Evolutionary conservation across 73 alveolate genomes (phyloP).

Genomic region (Paramecium biaurelia): DNA sequence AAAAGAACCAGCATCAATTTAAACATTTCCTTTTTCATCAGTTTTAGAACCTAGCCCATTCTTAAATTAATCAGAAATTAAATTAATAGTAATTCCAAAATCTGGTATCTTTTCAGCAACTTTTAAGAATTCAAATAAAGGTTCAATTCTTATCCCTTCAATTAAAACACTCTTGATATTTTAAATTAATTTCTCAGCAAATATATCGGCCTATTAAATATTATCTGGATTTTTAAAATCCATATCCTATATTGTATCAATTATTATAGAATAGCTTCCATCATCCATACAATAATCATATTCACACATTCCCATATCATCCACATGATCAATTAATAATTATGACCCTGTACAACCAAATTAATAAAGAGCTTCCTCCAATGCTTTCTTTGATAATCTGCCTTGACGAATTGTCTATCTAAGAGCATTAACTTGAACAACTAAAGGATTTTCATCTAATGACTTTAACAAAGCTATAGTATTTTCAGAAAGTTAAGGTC

Average conservation of each 20-base stretch:
- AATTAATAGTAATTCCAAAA: not conserved
- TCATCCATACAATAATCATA: not conserved
- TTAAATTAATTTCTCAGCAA: not conserved
- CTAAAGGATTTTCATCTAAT: not conserved
- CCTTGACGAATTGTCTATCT: not conserved
- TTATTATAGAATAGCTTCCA: not conserved
- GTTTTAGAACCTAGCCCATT: not conserved
- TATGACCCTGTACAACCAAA: not conserved
- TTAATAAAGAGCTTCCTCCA: not conserved
- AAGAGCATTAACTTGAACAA: not conserved
- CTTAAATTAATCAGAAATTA: not conserved
- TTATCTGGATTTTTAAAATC: not conserved
- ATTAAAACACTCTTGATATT: not conserved
- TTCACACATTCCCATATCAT: conserved; percentile 24
- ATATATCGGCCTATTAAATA: not conserved
- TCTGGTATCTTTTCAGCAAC: conserved; percentile 36
- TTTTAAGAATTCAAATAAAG: not conserved
- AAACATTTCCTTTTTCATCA: not conserved
- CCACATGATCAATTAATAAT: not conserved
- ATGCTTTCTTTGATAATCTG: not conserved
- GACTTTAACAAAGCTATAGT: not conserved
- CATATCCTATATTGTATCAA: conserved; percentile 3
- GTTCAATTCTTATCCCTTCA: not conserved
- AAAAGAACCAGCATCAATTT: not conserved
- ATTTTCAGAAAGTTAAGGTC: not conserved